Conservation (phyloP, 306 rosid genomes). For the Ammopiptanthus mongolicus region DNA sequence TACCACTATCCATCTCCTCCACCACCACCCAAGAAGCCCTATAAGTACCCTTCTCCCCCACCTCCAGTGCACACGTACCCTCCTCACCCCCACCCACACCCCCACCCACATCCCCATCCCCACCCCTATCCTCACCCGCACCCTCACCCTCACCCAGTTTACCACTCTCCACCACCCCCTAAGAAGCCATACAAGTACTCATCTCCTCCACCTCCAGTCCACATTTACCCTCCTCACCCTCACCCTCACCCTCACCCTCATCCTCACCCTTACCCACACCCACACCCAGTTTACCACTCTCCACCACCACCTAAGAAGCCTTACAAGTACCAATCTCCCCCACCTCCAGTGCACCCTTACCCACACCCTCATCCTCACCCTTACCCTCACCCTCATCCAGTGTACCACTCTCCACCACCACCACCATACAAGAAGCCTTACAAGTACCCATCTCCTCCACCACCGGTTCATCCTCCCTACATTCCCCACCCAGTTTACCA, state of each 20-base stretch:
- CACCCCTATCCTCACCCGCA: background rate
- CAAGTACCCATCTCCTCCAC: background rate
- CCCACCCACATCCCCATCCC: background rate
- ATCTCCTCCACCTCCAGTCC: constrained; percentile 28
- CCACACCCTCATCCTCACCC: constrained; percentile 26
- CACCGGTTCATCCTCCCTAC: background rate
- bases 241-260: background rate
- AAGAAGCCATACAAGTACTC: constrained; percentile 14
- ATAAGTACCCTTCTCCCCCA: constrained; percentile 7
- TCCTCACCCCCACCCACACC: background rate
- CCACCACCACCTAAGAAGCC: constrained; percentile 42
- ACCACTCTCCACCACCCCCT: background rate
- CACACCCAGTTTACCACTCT: background rate
- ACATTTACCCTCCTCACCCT: background rate
- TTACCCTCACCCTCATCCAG: background rate
- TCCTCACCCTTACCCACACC: background rate
- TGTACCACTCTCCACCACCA: background rate
- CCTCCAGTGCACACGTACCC: constrained; percentile 9
- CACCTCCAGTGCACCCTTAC: constrained; percentile 7
- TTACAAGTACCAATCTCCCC: constrained; percentile 24
- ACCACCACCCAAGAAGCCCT: background rate
- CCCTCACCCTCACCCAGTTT: background rate
- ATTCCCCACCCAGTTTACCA: background rate
- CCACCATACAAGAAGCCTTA: background rate
- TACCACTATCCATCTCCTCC: background rate